A percentile compares a stretch with the other conserved stretches of the same genome.
Evolutionary conservation across 306 rosid genomes (phyloP).

Genomic region (Vigna trinervia): DNA sequence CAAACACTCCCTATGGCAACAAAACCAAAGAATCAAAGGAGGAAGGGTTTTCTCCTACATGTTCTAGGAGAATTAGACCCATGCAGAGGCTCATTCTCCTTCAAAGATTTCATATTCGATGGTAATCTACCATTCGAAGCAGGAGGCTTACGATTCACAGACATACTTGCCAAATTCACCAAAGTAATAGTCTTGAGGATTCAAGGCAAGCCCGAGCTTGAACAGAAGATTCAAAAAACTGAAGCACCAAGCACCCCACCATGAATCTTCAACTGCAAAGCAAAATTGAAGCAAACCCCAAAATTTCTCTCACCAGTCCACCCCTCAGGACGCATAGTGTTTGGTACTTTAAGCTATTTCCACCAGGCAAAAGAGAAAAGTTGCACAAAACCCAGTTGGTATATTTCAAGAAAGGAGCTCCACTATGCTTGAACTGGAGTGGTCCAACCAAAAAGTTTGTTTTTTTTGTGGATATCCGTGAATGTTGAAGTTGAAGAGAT

Average conservation of each 20-base stretch:
- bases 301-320: conserved; percentile 40
- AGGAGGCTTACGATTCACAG: conserved; percentile 66
- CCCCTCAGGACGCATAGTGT: conserved; percentile 46
- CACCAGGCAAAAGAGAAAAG: conserved; percentile 37
- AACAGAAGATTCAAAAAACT: conserved; percentile 55
- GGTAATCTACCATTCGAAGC: conserved; percentile 68
- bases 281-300: conserved; percentile 45
- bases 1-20: conserved; percentile 54
- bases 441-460: conserved; percentile 51
- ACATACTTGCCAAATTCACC: conserved; percentile 64
- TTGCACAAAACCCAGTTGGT: conserved; percentile 51
- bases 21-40: conserved; percentile 58
- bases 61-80: conserved; percentile 58
- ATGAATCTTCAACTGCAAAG: conserved; percentile 40
- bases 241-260: conserved; percentile 44
- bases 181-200: conserved; percentile 44
- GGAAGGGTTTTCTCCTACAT: conserved; percentile 58
- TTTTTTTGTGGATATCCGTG: conserved; percentile 46
- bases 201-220: conserved; percentile 47
- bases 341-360: conserved; percentile 47
- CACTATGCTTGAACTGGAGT: conserved; percentile 34
- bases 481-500: conserved; percentile 46
- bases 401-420: conserved; percentile 38
- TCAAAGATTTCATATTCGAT: conserved; percentile 58
- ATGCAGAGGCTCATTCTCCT: conserved; percentile 60